Evolutionary conservation across 2,329 filamentous ascomycete genomes (phyloP).

Genomic region (Dactylellina parvicollis): DNA sequence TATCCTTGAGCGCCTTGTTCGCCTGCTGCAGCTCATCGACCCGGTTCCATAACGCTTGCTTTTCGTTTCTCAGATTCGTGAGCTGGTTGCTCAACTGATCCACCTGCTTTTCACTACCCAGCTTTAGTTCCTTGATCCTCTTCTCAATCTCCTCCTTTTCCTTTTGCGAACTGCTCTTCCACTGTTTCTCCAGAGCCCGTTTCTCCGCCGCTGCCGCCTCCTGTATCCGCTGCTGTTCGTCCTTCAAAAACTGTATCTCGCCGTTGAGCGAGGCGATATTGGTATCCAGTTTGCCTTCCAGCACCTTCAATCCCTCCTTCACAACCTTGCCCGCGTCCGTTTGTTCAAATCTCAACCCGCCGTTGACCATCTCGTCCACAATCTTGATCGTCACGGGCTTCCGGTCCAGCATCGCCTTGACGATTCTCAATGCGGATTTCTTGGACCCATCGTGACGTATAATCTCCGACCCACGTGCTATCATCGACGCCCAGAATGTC

Average conservation of each 20-base stretch:
- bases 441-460: slow-evolving; percentile 33
- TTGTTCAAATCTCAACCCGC: slow-evolving; percentile 11
- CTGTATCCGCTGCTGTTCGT: slow-evolving; percentile 16
- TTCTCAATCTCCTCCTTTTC: slow-evolving; percentile 25
- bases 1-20: slow-evolving; percentile 16
- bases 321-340: slow-evolving; percentile 45
- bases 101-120: not conserved
- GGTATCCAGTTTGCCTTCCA: slow-evolving; percentile 29
- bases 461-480: slow-evolving; percentile 33
- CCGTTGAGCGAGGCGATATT: slow-evolving; percentile 30
- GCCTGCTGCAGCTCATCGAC: slow-evolving; percentile 24
- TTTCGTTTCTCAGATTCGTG: slow-evolving; percentile 13
- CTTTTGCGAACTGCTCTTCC: slow-evolving; percentile 26
- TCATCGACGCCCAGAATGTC: slow-evolving; percentile 47
- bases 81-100: slow-evolving; percentile 24
- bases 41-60: slow-evolving; percentile 7
- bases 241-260: slow-evolving; percentile 26
- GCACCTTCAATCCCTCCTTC: slow-evolving; percentile 18
- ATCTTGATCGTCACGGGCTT: slow-evolving; percentile 47
- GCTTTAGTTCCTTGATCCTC: slow-evolving; percentile 17
- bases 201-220: slow-evolving; percentile 5
- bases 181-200: slow-evolving; percentile 14
- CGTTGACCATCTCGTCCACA: slow-evolving; percentile 43
- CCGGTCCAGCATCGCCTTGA: slow-evolving; percentile 22
- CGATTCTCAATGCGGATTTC: slow-evolving; percentile 38